Percentiles rank a stretch among this genome's conserved stretches.
These are phyloP conservation scores for Candida ovalis DNA, from an alignment of 805 yeast genomes.

Conservation along the genomic window DNA sequence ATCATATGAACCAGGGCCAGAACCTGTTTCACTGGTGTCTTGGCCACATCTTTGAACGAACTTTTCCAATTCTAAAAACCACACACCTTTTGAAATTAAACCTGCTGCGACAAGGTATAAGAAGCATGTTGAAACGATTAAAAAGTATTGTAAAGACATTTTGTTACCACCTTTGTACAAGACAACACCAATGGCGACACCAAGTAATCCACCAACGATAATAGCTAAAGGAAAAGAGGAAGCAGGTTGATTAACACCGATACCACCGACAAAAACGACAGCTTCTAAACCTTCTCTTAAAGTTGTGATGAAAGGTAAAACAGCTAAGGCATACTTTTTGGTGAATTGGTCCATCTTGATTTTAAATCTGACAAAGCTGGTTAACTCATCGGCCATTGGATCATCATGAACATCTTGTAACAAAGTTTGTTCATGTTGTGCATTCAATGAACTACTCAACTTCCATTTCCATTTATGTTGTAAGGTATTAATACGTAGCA, in stretches of 20 bases:
- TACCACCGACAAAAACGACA: slow-evolving; percentile 86
- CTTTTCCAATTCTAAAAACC: slow-evolving; percentile 81
- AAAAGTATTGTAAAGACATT: slow-evolving; percentile 67
- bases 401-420: slow-evolving; percentile 13
- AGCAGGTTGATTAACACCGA: slow-evolving; percentile 69
- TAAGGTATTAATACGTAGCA: slow-evolving; percentile 75
- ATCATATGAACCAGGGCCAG: slow-evolving; percentile 92
- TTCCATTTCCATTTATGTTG: slow-evolving; percentile 78
- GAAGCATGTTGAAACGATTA: slow-evolving; percentile 74
- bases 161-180: slow-evolving; percentile 79
- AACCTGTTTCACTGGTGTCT: slow-evolving; percentile 84
- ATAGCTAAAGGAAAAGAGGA: slow-evolving; percentile 64
- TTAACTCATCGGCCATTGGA: slow-evolving; percentile 17
- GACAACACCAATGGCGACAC: slow-evolving; percentile 58
- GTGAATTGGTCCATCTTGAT: slow-evolving; percentile 34
- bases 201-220: slow-evolving; percentile 52
- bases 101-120: slow-evolving; percentile 86
- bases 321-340: slow-evolving; percentile 63
- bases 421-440: slow-evolving; percentile 12
- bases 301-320: slow-evolving; percentile 81
- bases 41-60: slow-evolving; percentile 77
- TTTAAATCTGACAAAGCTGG: slow-evolving; percentile 9
- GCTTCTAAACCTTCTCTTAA: slow-evolving; percentile 90
- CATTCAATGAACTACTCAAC: slow-evolving; percentile 27
- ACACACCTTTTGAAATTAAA: slow-evolving; percentile 77